Percentiles rank a stretch among this genome's conserved stretches.
These are phyloP conservation scores for Melaleuca alternifolia DNA, from an alignment of 345 rosid genomes.

Conservation along the genomic window DNA sequence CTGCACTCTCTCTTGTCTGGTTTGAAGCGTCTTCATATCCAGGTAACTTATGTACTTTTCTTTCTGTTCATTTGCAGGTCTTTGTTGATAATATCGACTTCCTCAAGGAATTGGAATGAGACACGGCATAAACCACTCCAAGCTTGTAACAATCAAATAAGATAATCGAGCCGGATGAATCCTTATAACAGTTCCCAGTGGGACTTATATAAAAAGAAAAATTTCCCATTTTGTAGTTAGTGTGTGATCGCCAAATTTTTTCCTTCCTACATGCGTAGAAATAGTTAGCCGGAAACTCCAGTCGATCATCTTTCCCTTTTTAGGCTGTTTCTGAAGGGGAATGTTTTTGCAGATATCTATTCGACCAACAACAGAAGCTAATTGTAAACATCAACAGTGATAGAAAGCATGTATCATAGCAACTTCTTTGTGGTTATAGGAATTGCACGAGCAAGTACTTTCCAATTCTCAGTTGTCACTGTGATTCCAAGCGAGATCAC, in stretches of 20 bases:
- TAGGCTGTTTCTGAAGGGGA: neutral
- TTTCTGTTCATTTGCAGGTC: constrained; percentile 32
- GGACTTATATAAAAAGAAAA: neutral
- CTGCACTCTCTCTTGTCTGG: neutral
- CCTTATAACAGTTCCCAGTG: neutral
- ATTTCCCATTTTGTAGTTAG: neutral
- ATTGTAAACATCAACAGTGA: neutral
- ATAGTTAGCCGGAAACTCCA: neutral
- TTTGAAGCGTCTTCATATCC: neutral
- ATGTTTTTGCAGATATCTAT: neutral
- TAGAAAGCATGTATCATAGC: neutral
- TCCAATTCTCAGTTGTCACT: neutral
- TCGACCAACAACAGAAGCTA: neutral
- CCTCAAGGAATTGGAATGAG: constrained; percentile 84
- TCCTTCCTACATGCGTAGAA: neutral
- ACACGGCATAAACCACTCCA: neutral
- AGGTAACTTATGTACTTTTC: neutral
- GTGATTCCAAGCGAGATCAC: neutral
- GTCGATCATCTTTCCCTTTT: neutral
- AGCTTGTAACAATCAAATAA: neutral
- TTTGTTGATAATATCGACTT: constrained; percentile 90
- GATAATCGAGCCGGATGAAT: neutral
- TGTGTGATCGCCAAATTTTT: neutral
- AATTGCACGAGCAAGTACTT: neutral
- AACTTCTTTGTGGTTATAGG: neutral